These are phyloP conservation scores for Mrakiaceae sp. DNA, from an alignment of 1,284 basidiomycete species.

Conservation along the genomic window DNA sequence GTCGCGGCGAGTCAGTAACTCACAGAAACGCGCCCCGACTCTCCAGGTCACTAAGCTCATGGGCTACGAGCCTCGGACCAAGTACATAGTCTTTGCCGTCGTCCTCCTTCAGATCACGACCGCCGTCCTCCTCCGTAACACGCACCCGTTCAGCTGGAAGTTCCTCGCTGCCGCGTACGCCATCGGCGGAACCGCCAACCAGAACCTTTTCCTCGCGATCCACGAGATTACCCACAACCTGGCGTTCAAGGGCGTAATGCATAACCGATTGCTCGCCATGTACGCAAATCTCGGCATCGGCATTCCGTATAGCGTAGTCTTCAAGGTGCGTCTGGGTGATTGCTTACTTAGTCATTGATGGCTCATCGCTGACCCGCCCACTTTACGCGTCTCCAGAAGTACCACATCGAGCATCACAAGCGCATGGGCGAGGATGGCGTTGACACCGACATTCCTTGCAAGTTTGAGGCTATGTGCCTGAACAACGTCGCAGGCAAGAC, in stretches of 20 bases:
- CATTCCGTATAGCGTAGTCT: slow-evolving; percentile 87
- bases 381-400: slow-evolving; percentile 43
- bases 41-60: slow-evolving; percentile 72
- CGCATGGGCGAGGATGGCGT: slow-evolving; percentile 90
- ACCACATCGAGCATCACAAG: slow-evolving; percentile 92
- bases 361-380: background rate
- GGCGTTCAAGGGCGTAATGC: slow-evolving; percentile 69
- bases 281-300: slow-evolving; percentile 87
- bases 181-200: slow-evolving; percentile 89
- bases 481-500: slow-evolving; percentile 96
- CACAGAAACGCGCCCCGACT: background rate
- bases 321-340: slow-evolving; percentile 54
- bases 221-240: slow-evolving; percentile 98
- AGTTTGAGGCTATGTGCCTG: slow-evolving; percentile 68
- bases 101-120: slow-evolving; percentile 60
- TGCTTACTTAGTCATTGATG: background rate
- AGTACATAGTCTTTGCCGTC: slow-evolving; percentile 71
- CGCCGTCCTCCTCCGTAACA: slow-evolving; percentile 55
- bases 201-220: slow-evolving; percentile 93
- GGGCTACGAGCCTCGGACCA: slow-evolving; percentile 85
- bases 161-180: slow-evolving; percentile 73
- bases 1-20: too few species aligned
- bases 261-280: slow-evolving; percentile 80
- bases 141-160: slow-evolving; percentile 52
- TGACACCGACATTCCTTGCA: slow-evolving; percentile 87